A percentile compares a stretch with the other conserved stretches of the same genome.
Conservation (phyloP, 495 filamentous ascomycete genomes). For the Xylaria palmicola region DNA sequence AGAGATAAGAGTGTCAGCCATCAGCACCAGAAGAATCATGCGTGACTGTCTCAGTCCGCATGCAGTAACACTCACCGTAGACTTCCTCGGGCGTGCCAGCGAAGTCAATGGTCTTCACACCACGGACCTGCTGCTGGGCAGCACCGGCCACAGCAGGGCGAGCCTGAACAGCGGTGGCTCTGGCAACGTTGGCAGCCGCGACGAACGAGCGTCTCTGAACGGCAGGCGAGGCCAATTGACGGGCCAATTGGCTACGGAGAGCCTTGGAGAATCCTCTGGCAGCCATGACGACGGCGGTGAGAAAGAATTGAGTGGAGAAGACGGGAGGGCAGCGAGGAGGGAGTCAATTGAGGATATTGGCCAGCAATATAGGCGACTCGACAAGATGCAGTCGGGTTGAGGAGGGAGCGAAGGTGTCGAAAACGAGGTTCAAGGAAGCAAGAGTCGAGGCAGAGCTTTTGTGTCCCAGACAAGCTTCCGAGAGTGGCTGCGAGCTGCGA, state of each 20-base stretch:
- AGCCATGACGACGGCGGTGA: conserved; percentile 68
- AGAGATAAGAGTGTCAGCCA: conserved; percentile 5
- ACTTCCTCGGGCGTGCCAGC: conserved; percentile 89
- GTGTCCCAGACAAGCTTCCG: neutral
- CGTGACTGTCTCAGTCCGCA: too few relatives aligned
- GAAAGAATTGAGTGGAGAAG: conserved; percentile 31
- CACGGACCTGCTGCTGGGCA: conserved; percentile 64
- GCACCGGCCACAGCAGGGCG: conserved; percentile 50
- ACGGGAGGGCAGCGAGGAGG: too few relatives aligned
- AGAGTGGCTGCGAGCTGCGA: conserved; percentile 7
- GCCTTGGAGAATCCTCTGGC: conserved; percentile 79
- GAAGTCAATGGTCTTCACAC: conserved; percentile 91
- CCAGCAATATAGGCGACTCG: conserved; percentile 12
- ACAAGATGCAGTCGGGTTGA: neutral
- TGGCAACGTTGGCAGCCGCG: conserved; percentile 60
- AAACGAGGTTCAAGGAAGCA: neutral
- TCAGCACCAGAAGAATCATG: neutral
- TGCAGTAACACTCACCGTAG: conserved; percentile 70
- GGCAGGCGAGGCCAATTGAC: conserved; percentile 66
- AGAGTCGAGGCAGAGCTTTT: conserved; percentile 10
- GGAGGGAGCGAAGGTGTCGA: neutral
- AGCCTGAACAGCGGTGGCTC: conserved; percentile 52
- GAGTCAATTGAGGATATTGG: conserved; percentile 20
- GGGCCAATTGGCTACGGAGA: conserved; percentile 70
- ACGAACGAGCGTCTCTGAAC: conserved; percentile 70